Percentiles rank a stretch among this genome's conserved stretches.
Conservation (phyloP, 352 stramenopile genomes). For the Phytophthora cryptogea region DNA sequence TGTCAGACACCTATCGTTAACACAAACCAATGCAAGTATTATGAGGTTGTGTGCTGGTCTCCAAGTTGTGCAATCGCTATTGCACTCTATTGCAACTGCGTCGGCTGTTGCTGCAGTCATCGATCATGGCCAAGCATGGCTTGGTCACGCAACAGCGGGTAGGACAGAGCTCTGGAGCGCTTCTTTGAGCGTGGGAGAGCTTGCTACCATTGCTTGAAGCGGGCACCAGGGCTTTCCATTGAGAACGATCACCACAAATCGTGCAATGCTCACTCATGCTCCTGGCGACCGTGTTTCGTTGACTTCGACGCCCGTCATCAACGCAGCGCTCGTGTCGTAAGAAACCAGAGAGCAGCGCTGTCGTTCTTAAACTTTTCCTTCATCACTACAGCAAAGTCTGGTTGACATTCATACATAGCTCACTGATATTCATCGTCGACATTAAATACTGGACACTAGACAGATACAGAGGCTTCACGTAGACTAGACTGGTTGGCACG, state of each 20-base stretch:
- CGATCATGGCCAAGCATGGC: neutral
- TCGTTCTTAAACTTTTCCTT: neutral
- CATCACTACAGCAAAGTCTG: neutral
- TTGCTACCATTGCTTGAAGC: constrained; percentile 22
- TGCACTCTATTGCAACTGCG: constrained; percentile 26
- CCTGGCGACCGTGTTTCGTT: constrained; percentile 2
- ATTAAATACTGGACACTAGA: constrained; percentile 33
- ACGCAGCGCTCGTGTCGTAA: neutral
- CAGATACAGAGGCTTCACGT: constrained; percentile 20
- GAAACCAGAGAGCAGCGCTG: constrained; percentile 3
- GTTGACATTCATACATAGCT: constrained; percentile 17
- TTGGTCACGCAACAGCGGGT: constrained; percentile 2
- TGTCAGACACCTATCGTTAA: constrained; percentile 24
- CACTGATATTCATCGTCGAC: constrained; percentile 11
- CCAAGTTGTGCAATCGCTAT: constrained; percentile 17
- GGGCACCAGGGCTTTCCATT: constrained; percentile 15
- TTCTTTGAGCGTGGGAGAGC: constrained; percentile 12
- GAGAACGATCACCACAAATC: constrained; percentile 15
- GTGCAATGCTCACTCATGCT: constrained; percentile 7
- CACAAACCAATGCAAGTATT: constrained; percentile 28
- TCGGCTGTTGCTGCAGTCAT: constrained; percentile 1
- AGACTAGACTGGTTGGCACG: constrained; percentile 31
- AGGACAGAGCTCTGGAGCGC: constrained; percentile 11
- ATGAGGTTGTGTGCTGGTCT: constrained; percentile 8
- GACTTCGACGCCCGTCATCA: constrained; percentile 9